Evolutionary conservation across 306 rosid genomes (phyloP).

Genomic region (Inga oerstediana): DNA sequence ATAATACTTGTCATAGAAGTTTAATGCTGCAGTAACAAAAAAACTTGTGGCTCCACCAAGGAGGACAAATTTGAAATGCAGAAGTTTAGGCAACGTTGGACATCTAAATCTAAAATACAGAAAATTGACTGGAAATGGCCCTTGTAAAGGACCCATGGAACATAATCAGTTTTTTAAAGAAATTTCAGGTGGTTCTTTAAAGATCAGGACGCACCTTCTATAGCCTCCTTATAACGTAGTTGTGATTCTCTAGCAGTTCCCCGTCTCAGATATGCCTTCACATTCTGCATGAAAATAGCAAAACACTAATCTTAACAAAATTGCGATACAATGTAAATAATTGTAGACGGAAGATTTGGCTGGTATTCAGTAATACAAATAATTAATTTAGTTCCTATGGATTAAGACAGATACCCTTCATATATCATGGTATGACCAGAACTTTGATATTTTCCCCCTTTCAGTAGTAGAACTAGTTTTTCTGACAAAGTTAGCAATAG

Average conservation of each 20-base stretch:
- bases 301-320: slow-evolving; percentile 1
- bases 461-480: background rate
- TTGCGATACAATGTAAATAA: background rate
- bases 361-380: background rate
- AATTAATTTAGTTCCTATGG: slow-evolving; percentile 8
- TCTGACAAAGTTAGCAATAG: background rate
- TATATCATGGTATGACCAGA: slow-evolving; percentile 3
- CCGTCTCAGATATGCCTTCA: slow-evolving; percentile 91
- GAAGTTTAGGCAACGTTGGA: background rate
- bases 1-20: background rate
- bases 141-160: background rate
- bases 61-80: slow-evolving; percentile 5
- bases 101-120: background rate
- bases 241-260: slow-evolving; percentile 86
- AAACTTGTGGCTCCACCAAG: background rate
- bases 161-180: slow-evolving; percentile 9
- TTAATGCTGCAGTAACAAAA: background rate
- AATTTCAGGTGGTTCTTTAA: slow-evolving; percentile 15
- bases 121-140: background rate
- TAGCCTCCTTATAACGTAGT: slow-evolving; percentile 63
- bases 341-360: background rate
- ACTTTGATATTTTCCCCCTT: background rate
- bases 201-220: slow-evolving; percentile 52
- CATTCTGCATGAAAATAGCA: slow-evolving; percentile 59
- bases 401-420: background rate